Percentiles rank a stretch among this genome's conserved stretches.
These are phyloP conservation scores for Trypanosoma caninum DNA, from an alignment of 208 protist species.

Conservation along the genomic window DNA sequence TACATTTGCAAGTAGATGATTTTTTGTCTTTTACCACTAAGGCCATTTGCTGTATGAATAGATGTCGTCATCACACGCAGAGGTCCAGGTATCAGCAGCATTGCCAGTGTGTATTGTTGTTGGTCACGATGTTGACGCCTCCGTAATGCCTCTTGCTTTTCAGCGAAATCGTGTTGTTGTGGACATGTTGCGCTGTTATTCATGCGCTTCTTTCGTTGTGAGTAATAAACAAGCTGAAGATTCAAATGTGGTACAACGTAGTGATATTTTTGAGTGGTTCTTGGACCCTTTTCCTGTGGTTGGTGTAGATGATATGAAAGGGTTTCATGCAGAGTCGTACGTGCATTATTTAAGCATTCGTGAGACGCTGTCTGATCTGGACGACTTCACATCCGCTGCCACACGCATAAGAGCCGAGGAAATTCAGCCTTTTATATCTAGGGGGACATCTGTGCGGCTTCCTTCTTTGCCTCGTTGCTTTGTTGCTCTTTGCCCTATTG, in stretches of 20 bases:
- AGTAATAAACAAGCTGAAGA: not conserved
- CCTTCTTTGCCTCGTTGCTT: conserved; percentile 9
- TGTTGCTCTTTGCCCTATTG: conserved; percentile 28
- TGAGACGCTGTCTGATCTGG: conserved; percentile 40
- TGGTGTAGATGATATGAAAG: conserved; percentile 33
- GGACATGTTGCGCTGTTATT: conserved; percentile 45
- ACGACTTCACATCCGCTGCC: conserved; percentile 20
- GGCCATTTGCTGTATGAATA: too few relatives aligned
- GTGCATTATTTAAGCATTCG: conserved; percentile 36
- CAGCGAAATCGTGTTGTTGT: conserved; percentile 37
- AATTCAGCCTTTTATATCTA: conserved; percentile 16
- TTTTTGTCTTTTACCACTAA: too few relatives aligned
- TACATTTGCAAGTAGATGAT: too few relatives aligned
- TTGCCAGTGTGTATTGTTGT: too few relatives aligned
- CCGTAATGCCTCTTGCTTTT: conserved; percentile 28
- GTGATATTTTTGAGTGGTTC: conserved; percentile 36
- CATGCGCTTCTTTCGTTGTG: conserved; percentile 25
- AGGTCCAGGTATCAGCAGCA: too few relatives aligned
- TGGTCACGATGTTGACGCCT: conserved; percentile 34
- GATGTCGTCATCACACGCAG: too few relatives aligned
- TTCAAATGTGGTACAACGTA: not conserved
- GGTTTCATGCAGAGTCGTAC: conserved; percentile 39
- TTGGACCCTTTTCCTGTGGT: conserved; percentile 24
- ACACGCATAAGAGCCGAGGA: conserved; percentile 22
- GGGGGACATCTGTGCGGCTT: conserved; percentile 6